Conservation (phyloP, 768 basidiomycete genomes). For the Gelatoporia subvermispora region DNA sequence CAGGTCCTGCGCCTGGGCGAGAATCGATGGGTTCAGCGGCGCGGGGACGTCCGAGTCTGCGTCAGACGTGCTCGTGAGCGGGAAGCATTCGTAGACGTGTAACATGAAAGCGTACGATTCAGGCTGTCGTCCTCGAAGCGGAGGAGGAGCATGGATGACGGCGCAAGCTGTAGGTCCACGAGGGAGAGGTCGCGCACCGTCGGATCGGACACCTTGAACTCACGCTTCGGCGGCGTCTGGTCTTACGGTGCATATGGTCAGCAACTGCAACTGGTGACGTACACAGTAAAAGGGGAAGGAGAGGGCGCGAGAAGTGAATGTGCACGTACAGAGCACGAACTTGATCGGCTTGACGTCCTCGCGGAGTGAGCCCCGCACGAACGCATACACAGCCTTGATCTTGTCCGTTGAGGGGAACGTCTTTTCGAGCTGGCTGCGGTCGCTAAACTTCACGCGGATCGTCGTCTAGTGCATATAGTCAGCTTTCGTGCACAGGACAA, state of each 20-base stretch:
- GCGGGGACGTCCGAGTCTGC: slow-evolving; percentile 56
- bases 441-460: slow-evolving; percentile 76
- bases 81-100: background rate
- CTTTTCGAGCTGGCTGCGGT: slow-evolving; percentile 78
- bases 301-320: background rate
- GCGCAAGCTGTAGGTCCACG: slow-evolving; percentile 67
- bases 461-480: slow-evolving; percentile 49
- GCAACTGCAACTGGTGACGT: background rate
- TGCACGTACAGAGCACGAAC: slow-evolving; percentile 73
- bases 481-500: background rate
- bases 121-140: slow-evolving; percentile 68
- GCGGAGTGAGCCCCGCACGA: slow-evolving; percentile 64
- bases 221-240: slow-evolving; percentile 77
- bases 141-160: slow-evolving; percentile 72
- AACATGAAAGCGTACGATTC: slow-evolving; percentile 49
- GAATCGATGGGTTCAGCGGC: slow-evolving; percentile 55
- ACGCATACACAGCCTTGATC: slow-evolving; percentile 80
- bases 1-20: slow-evolving; percentile 59
- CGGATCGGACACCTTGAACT: slow-evolving; percentile 78
- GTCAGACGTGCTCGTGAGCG: background rate
- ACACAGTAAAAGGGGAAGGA: background rate
- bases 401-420: slow-evolving; percentile 73
- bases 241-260: slow-evolving; percentile 35
- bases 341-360: slow-evolving; percentile 77
- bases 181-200: slow-evolving; percentile 64